These are phyloP conservation scores for Fusarium bactridioides DNA, from an alignment of 2,329 filamentous ascomycete species.

Conservation along the genomic window DNA sequence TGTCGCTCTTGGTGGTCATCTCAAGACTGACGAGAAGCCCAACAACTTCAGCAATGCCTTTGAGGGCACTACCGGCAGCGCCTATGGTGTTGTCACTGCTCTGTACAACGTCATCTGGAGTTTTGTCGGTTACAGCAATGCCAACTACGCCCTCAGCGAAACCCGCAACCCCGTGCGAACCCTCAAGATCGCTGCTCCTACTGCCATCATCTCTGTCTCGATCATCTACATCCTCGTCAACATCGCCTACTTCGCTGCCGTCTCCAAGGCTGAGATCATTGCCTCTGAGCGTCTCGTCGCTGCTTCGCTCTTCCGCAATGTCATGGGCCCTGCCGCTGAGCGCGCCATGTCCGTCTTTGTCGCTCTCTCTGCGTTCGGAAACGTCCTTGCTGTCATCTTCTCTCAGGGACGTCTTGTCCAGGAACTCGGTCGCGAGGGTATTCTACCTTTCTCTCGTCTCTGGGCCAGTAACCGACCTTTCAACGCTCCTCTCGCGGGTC, in stretches of 20 bases:
- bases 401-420: slow-evolving; percentile 72
- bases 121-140: slow-evolving; percentile 73
- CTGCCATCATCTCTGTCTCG: slow-evolving; percentile 65
- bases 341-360: slow-evolving; percentile 70
- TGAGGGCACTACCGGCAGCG: slow-evolving; percentile 69
- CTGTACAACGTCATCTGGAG: slow-evolving; percentile 77
- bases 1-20: slow-evolving; percentile 67
- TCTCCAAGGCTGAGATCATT: slow-evolving; percentile 62
- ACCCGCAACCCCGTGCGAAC: slow-evolving; percentile 71
- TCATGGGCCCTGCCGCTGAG: slow-evolving; percentile 63
- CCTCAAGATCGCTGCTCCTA: slow-evolving; percentile 69
- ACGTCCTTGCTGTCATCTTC: slow-evolving; percentile 73
- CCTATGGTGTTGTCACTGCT: slow-evolving; percentile 73
- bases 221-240: slow-evolving; percentile 73
- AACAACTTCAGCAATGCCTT: slow-evolving; percentile 72
- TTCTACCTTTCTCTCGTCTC: slow-evolving; percentile 69
- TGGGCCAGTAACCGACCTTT: slow-evolving; percentile 72
- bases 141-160: slow-evolving; percentile 72
- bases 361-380: slow-evolving; percentile 72
- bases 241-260: slow-evolving; percentile 71
- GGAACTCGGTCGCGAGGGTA: slow-evolving; percentile 70
- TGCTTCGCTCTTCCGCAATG: slow-evolving; percentile 63
- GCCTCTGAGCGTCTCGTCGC: slow-evolving; percentile 60
- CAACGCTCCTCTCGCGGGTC: slow-evolving; percentile 67
- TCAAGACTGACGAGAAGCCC: slow-evolving; percentile 65